phyloP scores from a whole-genome alignment of 73 alveolate species.

The Paramecium biaurelia region DNA sequence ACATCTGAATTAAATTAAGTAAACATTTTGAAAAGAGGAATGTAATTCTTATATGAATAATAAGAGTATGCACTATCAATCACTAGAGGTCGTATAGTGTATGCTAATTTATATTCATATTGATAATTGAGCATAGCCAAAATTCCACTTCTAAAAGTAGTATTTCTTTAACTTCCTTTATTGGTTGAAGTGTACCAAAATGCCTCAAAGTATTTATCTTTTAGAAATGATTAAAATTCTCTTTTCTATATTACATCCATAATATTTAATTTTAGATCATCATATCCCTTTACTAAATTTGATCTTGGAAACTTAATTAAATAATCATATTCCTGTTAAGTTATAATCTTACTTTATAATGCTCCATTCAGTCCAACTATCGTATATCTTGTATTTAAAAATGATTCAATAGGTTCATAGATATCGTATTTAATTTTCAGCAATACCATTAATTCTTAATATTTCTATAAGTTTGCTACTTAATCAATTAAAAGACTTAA shows the following conservation, averaged over 20 bases:
- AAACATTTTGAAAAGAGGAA: not conserved
- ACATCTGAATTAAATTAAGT: not conserved
- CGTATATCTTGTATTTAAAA: not conserved
- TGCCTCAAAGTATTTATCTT: not conserved
- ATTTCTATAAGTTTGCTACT: not conserved
- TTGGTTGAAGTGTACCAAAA: not conserved
- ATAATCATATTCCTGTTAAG: not conserved
- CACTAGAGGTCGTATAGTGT: not conserved
- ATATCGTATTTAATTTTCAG: not conserved
- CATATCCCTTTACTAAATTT: not conserved
- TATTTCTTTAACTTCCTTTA: not conserved
- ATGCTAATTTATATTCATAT: conserved; percentile 19
- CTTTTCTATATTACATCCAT: not conserved
- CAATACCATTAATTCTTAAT: not conserved
- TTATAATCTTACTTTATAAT: not conserved
- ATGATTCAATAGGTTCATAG: not conserved
- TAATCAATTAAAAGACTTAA: not conserved
- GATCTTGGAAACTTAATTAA: not conserved
- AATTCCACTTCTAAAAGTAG: not conserved
- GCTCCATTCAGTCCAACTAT: not conserved
- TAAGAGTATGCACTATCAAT: not conserved
- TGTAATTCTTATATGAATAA: not conserved
- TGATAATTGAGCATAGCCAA: not conserved
- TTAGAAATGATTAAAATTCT: not conserved
- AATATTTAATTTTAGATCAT: not conserved